A percentile compares a stretch with the other conserved stretches of the same genome.
phyloP scores from a whole-genome alignment of 192 early-diverging fungal species.

The Linnemannia exigua region DNA sequence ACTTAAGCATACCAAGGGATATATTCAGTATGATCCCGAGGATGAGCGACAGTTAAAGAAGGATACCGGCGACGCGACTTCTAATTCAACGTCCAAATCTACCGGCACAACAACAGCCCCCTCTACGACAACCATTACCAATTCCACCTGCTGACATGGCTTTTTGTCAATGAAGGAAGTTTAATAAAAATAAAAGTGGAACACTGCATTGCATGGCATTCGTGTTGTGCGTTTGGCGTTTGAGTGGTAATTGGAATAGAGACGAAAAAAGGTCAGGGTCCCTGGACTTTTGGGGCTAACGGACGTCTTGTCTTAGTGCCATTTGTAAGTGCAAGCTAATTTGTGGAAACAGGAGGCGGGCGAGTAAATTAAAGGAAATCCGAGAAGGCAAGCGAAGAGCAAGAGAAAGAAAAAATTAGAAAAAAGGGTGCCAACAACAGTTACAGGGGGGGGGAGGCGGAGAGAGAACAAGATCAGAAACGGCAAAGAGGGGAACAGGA shows the following conservation, averaged over 20 bases:
- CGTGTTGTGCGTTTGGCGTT: background rate
- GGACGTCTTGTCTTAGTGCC: background rate
- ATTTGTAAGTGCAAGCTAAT: background rate
- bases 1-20: constrained; percentile 63
- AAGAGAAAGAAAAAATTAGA: background rate
- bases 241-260: background rate
- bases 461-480: background rate
- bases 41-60: constrained; percentile 9
- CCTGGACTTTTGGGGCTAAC: background rate
- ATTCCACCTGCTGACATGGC: background rate
- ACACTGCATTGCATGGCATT: background rate
- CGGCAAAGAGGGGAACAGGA: background rate
- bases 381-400: background rate
- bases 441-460: too few species aligned
- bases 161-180: background rate
- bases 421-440: too few species aligned
- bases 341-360: background rate
- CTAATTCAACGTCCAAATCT: background rate
- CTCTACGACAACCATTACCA: too few species aligned
- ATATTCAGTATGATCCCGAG: constrained; percentile 68
- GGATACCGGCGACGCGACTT: too few species aligned
- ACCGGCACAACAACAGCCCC: background rate
- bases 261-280: background rate
- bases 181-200: background rate
- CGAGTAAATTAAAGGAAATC: background rate